phyloP scores from a whole-genome alignment of 106 monocot species.

The Acorus gramineus region DNA sequence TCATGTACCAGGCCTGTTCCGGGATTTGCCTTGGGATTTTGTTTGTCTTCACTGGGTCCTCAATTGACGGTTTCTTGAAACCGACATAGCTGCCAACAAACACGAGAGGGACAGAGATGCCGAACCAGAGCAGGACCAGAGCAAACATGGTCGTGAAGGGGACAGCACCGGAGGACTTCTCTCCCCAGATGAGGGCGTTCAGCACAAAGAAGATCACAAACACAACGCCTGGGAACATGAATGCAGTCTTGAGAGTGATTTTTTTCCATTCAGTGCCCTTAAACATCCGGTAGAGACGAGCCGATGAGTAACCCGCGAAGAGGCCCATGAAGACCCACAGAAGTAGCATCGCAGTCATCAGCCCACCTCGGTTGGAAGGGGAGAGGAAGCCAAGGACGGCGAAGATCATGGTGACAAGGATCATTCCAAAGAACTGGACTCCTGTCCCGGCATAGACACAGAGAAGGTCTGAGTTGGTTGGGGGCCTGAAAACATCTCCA shows the following conservation, averaged over 20 bases:
- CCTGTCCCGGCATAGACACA: conserved; percentile 44
- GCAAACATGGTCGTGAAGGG: conserved; percentile 51
- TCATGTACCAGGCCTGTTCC: conserved; percentile 49
- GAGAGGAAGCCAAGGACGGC: conserved; percentile 37
- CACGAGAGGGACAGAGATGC: conserved; percentile 37
- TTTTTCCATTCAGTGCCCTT: conserved; percentile 46
- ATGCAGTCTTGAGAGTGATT: conserved; percentile 25
- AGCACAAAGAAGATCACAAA: conserved; percentile 30
- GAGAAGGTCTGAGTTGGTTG: conserved; percentile 22
- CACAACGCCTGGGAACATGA: conserved; percentile 25
- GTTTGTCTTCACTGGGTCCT: conserved; percentile 39
- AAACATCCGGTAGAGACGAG: conserved; percentile 33
- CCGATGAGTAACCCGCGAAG: conserved; percentile 29
- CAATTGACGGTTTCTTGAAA: conserved; percentile 31
- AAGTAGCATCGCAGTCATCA: conserved; percentile 41
- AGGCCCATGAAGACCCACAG: conserved; percentile 42
- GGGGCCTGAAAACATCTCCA: conserved; percentile 42
- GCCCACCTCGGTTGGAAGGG: conserved; percentile 33
- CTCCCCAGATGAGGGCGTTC: conserved; percentile 38
- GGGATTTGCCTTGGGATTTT: conserved; percentile 43
- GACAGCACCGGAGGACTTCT: conserved; percentile 38
- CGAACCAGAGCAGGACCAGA: conserved; percentile 38
- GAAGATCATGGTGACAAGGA: conserved; percentile 39
- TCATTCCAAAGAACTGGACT: conserved; percentile 40
- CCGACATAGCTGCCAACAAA: conserved; percentile 35